Percentiles rank a stretch among this genome's conserved stretches.
Conservation (phyloP, 2,329 filamentous ascomycete species). For the Myotisia sp. region DNA sequence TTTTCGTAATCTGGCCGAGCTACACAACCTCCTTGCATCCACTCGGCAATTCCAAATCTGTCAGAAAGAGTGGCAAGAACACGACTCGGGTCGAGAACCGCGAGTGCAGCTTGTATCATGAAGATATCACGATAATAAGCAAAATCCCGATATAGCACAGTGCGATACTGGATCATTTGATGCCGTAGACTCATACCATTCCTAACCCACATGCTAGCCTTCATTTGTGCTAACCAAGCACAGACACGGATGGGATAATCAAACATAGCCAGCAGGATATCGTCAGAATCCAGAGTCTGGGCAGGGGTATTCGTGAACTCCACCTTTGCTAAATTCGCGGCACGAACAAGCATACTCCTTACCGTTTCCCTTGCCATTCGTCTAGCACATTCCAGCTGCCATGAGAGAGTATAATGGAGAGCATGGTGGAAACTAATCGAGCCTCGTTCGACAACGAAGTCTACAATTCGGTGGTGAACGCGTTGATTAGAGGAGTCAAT, state of each 20-base stretch:
- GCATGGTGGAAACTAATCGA: slow-evolving; percentile 96
- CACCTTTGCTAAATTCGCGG: slow-evolving; percentile 38
- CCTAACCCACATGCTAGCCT: slow-evolving; percentile 94
- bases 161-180: slow-evolving; percentile 85
- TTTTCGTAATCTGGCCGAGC: slow-evolving; percentile 68
- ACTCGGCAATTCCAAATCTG: slow-evolving; percentile 73
- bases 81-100: slow-evolving; percentile 66
- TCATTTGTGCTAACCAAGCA: slow-evolving; percentile 95
- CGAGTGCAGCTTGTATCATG: slow-evolving; percentile 77
- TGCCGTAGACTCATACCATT: slow-evolving; percentile 93
- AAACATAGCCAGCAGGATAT: slow-evolving; percentile 73
- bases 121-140: slow-evolving; percentile 92
- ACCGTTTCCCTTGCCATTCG: slow-evolving; percentile 55
- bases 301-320: slow-evolving; percentile 46
- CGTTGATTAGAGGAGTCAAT: slow-evolving; percentile 28
- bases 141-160: slow-evolving; percentile 76
- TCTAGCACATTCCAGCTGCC: slow-evolving; percentile 83
- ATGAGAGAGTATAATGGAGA: slow-evolving; percentile 88
- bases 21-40: slow-evolving; percentile 73
- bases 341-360: slow-evolving; percentile 55
- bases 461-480: slow-evolving; percentile 55
- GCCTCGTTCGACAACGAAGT: slow-evolving; percentile 76
- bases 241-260: slow-evolving; percentile 89
- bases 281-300: slow-evolving; percentile 43
- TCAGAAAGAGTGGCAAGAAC: slow-evolving; percentile 84